Base-by-base conservation (phyloP, 1,139 yeast genomes). In the Wickerhamomyces sp. region DNA sequence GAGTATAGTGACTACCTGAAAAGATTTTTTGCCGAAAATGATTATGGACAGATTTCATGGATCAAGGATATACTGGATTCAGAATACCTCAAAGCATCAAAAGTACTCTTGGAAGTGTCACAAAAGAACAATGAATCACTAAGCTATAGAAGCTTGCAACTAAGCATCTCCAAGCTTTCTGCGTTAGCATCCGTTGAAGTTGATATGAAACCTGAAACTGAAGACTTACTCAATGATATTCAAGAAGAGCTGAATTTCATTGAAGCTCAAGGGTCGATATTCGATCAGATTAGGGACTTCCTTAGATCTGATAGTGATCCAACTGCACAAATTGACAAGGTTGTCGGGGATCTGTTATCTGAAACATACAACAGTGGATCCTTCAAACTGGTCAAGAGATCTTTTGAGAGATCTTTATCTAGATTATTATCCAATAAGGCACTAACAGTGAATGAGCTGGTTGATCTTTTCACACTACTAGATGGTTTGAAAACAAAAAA, bases 41-140 rank as follows among this genome's bases (percentile, higher is more conserved):
- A 74, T 47, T 77, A 81, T 43, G 76, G 79, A 5, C 67, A 73
- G 38, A 74, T 88, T 40, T 75, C 90, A 1, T 90, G 97, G 97
- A 82, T 89, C 35, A 74, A 79, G 48, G 77, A 84, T 47, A 63
- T 88, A 18, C 60, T 77, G 35, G 78, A 75, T 51, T 70, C 67
- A 5, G 70, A 81, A 6, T 84, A 73, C 58, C 51, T 49, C 5
- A 58, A 62, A 4, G 93, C 91, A 0, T 70, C 84, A 1, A 56
- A 63, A 9, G 68, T 74, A 0, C 66, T 88, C 27, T 50, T 67
- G n/a, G 53, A 62, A 6, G 71, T 79, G 8, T 72, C 78, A 5
- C 57, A 65, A 9, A 59, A 63, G n/a, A 56, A 61, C 3, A 71
- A 69, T 26, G 80, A 75, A 18, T 63, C 67, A 13, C 68, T 77